Base-by-base conservation (phyloP, 192 early-diverging fungal species). In the Funneliformis mosseae region DNA sequence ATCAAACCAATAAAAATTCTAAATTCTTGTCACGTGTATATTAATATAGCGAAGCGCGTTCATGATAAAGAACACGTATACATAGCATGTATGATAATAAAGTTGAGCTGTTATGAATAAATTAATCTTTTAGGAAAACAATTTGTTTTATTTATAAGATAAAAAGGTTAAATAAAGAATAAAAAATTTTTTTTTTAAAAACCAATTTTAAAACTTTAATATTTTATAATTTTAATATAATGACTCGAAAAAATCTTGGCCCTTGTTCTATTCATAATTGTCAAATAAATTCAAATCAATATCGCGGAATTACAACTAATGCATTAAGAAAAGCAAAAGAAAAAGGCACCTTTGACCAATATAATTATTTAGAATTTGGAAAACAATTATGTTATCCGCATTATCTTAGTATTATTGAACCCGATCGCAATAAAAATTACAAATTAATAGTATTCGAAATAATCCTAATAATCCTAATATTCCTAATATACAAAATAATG, bases 201-300 rank as follows among this genome's bases (percentile, higher is more conserved):
- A 45, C 43, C 10, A 45, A 45, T 45, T 45, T 45, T 45, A 45
- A 45, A 45, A 45, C 7, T 11, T 45, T 45, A 10, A 45, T 45
- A 45, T 45, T 45, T 33, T 33, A 33, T 33, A 33, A 33, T 33
- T 33, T 33, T 33, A 33, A 33, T 33, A 33, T 45, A 45, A 45
- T 45, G 43, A 45, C 43, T 11, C 43, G 43, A 63, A 63, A 28
- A 63, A 21, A 63, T 63, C 21, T 63, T 16, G 66, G 33, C 28
- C 38, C 38, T 39, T 68, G 66, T 68, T 33, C 38, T 68, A 68
- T 68, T 68, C 38, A 18, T 68, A 41, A 68, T 39, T 68, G 66
- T 39, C 8, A 68, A 41, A 68, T 14, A 11, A 68, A 16, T 16
- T 18, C 66, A 68, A 38, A 68, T 39, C 8, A 68, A 38, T 68